Evolutionary conservation across 305 asterid genomes (phyloP).

Genomic region (Fraxinus velutina): DNA sequence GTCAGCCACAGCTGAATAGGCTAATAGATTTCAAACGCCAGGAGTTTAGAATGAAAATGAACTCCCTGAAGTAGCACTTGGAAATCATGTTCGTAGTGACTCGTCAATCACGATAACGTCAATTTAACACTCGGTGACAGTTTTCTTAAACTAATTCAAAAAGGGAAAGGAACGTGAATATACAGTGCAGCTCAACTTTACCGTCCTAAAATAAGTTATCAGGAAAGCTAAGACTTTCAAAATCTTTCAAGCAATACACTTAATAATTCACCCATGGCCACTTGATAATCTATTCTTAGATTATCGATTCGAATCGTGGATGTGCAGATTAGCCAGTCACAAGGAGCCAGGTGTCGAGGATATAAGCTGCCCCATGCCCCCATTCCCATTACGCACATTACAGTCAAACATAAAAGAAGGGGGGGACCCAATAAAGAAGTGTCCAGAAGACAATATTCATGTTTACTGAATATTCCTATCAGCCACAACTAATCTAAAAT

Average conservation of each 20-base stretch:
- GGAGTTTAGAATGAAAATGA: background rate
- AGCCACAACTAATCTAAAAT: background rate
- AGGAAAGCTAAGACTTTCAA: background rate
- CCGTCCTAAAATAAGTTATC: background rate
- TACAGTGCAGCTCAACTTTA: background rate
- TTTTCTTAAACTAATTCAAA: background rate
- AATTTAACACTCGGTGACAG: background rate
- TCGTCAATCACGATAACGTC: background rate
- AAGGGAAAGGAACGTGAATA: background rate
- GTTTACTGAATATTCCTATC: background rate
- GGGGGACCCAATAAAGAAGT: background rate
- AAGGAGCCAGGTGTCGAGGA: background rate
- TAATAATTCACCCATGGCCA: background rate
- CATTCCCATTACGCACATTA: background rate
- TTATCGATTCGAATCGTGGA: background rate
- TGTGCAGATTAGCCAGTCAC: background rate
- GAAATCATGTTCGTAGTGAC: background rate
- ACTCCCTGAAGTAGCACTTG: background rate
- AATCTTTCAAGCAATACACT: background rate
- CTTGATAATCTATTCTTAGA: background rate
- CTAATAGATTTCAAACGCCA: background rate
- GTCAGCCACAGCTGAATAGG: background rate
- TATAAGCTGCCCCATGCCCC: background rate
- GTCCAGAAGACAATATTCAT: background rate
- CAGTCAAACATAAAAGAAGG: background rate